Evolutionary conservation across 2,329 filamentous ascomycete species (phyloP), one percentile per base, ranked within the genome.

Genomic region (Exophiala spinifera): DNA sequence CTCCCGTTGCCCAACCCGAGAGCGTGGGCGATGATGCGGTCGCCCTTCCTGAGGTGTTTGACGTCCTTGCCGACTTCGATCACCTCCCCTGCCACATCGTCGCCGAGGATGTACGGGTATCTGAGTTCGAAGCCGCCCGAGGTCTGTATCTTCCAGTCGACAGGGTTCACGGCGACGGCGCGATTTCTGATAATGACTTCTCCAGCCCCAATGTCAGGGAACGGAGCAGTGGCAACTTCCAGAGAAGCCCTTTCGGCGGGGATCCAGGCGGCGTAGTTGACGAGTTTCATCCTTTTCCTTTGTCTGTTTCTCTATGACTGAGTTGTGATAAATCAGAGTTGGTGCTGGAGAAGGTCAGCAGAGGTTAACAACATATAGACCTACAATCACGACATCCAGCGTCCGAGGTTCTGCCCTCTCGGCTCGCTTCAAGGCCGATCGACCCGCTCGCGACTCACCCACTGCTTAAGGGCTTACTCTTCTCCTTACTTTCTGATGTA

Each of bases 111-210:
- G 8, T 17, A 8, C 4, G 61, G 63, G 17, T 60, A 64, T 63
- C 65, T 49, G 51, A 51, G 66, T 14, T 48, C 44, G 19, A 53
- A 49, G 20, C 52, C 62, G 15, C 52, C 56, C 1, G 15, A 37
- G 36, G 59, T 65, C 40, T 72, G 68, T 28, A 72, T 65, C 8
- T 63, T 63, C 39, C 61, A 67, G 53, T 77, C 74, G 4, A 67
- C 51, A 11, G 65, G 62, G 52, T 68, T 67, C 51, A 67, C 59
- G 11, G 64, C 65, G 2, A 65, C 42, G n/a, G 61, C 63, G 5
- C 28, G 39, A 15, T 61, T 64, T 23, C 57, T 61, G 33, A 64
- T 36, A 1, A 63, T 28, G 33, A 65, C 51, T 49, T 62, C 51
- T 49, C 63, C 21, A 31, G 34, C 47, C 3, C 28, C 31, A 14